Conservation (phyloP, 495 filamentous ascomycete genomes). For the Umbilicaria muhlenbergii region DNA sequence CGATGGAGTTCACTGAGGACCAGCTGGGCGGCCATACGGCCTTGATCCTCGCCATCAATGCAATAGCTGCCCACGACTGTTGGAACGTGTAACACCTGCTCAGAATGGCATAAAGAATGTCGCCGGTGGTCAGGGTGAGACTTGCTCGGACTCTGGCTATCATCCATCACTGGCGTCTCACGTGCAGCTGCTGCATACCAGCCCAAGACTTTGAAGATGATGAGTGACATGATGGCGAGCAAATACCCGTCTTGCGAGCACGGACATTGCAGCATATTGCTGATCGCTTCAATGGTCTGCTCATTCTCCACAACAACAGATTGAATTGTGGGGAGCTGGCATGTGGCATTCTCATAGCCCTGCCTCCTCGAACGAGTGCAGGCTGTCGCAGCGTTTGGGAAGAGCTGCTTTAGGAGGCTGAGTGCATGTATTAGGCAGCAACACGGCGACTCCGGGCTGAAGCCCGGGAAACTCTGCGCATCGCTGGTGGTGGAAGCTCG, state of each 20-base stretch:
- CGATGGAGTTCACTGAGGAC: conserved; percentile 26
- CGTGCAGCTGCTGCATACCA: conserved; percentile 14
- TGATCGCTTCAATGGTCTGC: conserved; percentile 11
- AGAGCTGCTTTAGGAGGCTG: conserved; percentile 8
- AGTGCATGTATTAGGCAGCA: conserved; percentile 4
- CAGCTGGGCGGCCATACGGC: conserved; percentile 19
- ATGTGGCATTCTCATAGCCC: conserved; percentile 1
- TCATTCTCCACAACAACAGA: conserved; percentile 14
- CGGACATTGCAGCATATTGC: conserved; percentile 12
- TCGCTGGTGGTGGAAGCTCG: no score
- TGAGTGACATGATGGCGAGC: conserved; percentile 14
- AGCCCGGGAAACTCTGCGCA: no score
- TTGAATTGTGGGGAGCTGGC: conserved; percentile 10
- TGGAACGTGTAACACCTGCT: conserved; percentile 1
- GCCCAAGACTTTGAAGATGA: conserved; percentile 18
- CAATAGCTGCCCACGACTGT: conserved; percentile 6
- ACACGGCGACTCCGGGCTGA: conserved; percentile 1
- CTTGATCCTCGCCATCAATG: conserved; percentile 12
- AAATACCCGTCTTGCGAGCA: conserved; percentile 15
- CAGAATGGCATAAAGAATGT: not conserved
- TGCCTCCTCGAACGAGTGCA: not conserved
- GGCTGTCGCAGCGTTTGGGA: no score
- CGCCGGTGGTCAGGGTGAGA: not conserved
- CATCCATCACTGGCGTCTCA: not conserved
- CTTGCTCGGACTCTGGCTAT: not conserved